Evolutionary conservation across 164 flowering plant species (phyloP).

Genomic region (Houttuynia cordata): DNA sequence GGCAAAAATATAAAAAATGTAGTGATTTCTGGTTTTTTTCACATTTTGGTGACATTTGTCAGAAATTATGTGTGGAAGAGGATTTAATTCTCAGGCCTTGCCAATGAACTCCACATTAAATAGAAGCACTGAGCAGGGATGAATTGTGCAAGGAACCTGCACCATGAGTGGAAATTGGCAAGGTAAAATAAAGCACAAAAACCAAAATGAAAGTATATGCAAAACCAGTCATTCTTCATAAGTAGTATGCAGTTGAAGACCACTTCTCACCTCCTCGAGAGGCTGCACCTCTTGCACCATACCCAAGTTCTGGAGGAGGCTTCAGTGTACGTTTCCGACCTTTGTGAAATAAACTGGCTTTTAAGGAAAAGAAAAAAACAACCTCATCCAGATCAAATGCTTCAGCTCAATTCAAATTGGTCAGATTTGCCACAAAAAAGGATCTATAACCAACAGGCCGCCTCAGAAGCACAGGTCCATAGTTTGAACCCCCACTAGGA

Average conservation of each 20-base stretch:
- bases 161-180: slow-evolving; percentile 3
- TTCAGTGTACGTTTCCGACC: slow-evolving; percentile 74
- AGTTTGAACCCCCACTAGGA: too few species aligned
- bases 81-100: slow-evolving; percentile 29
- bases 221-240: neutral
- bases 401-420: too few species aligned
- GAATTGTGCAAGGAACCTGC: slow-evolving; percentile 81
- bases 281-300: slow-evolving; percentile 85
- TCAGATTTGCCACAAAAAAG: too few species aligned
- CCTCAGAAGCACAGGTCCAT: too few species aligned
- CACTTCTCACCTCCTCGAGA: slow-evolving; percentile 68
- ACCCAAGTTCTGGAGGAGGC: slow-evolving; percentile 77
- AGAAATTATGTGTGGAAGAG: too few species aligned
- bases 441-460: too few species aligned
- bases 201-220: neutral
- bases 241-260: neutral
- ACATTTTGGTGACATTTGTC: too few species aligned
- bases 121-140: slow-evolving; percentile 72
- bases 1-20: too few species aligned
- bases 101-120: slow-evolving; percentile 89
- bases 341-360: slow-evolving; percentile 3
- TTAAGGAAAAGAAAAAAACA: neutral
- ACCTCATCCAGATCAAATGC: neutral
- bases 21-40: too few species aligned
- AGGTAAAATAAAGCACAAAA: neutral